phyloP scores from a whole-genome alignment of 2,329 filamentous ascomycete genomes.

The Atkinsonella hypoxylon region DNA sequence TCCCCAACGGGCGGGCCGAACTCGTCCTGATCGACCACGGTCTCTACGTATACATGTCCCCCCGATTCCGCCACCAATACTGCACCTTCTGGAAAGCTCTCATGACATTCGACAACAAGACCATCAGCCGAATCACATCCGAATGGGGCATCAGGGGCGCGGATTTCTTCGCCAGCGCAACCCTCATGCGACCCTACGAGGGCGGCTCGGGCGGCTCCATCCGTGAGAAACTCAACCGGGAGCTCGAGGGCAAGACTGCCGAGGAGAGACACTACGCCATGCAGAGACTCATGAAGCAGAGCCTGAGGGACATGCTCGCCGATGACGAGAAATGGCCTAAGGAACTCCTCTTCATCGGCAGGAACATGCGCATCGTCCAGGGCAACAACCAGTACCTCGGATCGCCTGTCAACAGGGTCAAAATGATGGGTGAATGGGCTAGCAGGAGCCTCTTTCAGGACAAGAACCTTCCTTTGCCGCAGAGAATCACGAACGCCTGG shows the following conservation, averaged over 20 bases:
- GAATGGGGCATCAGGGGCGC: conserved; percentile 82
- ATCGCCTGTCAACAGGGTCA: conserved; percentile 81
- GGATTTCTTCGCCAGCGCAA: conserved; percentile 85
- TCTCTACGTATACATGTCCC: conserved; percentile 83
- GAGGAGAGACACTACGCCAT: conserved; percentile 78
- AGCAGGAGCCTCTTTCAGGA: conserved; percentile 71
- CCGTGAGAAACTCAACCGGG: conserved; percentile 52
- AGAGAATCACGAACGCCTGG: conserved; percentile 58
- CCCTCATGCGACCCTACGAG: conserved; percentile 79
- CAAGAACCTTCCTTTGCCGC: conserved; percentile 45
- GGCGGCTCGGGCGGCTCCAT: conserved; percentile 61
- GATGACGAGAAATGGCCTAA: conserved; percentile 84
- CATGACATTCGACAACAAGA: conserved; percentile 83
- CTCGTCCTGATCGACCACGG: conserved; percentile 95
- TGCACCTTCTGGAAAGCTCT: conserved; percentile 86
- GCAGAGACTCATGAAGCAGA: conserved; percentile 73
- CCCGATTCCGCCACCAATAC: conserved; percentile 76
- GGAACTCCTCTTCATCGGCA: conserved; percentile 83
- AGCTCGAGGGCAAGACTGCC: conserved; percentile 40
- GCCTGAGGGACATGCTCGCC: conserved; percentile 54
- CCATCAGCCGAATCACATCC: conserved; percentile 57
- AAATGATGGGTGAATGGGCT: conserved; percentile 89
- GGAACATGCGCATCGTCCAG: conserved; percentile 87
- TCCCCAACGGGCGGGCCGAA: conserved; percentile 72
- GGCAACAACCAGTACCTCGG: conserved; percentile 87